Evolutionary conservation across 2,329 filamentous ascomycete genomes (phyloP), one percentile per base, ranked within the genome.

Genomic region (Aureobasidium sp.): DNA sequence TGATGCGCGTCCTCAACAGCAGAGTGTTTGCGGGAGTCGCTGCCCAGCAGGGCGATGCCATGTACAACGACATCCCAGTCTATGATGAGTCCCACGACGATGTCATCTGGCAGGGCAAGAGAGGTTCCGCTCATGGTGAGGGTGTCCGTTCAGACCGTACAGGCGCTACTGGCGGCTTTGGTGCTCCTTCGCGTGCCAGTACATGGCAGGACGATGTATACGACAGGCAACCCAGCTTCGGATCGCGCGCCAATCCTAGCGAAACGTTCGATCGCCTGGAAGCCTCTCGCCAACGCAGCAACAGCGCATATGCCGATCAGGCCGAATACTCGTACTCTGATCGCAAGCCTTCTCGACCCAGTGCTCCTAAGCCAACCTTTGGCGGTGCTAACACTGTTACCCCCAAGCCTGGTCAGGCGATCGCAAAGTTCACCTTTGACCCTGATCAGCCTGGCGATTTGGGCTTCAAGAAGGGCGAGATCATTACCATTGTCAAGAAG

Each of bases 401-500:
- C n/a, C 66, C 70, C 4, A 78, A 79, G 12, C 74, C 79, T 67
- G 91, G 97, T 68, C 90, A 97, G 76, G 94, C 91, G 0, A 81
- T 97, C 22, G 94, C 94, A 2, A 80, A 97, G 65, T 97, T 89
- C 76, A 96, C 90, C 2, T 99, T 99, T 72, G 93, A 97, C 65
- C 87, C 91, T 0, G 93, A 96, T 70, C 92, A 97, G 74, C 86
- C 91, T 0, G 93, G 93, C 5, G 93, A 99, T 73, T 74, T 97
- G 62, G 90, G 88, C 0, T 99, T 99, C 77, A 96, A 96, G 79
- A 99, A 99, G 81, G 94, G 94, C 22, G 94, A 99, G 34, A 76
- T 97, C 62, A 97, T 99, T 67, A 97, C 91, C 0, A 91, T 99
- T 63, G 74, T 96, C 62, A 97, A 99, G 80, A 89, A 89, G 75